Conservation (phyloP, 768 basidiomycete genomes). For the Mycena belliarum region DNA sequence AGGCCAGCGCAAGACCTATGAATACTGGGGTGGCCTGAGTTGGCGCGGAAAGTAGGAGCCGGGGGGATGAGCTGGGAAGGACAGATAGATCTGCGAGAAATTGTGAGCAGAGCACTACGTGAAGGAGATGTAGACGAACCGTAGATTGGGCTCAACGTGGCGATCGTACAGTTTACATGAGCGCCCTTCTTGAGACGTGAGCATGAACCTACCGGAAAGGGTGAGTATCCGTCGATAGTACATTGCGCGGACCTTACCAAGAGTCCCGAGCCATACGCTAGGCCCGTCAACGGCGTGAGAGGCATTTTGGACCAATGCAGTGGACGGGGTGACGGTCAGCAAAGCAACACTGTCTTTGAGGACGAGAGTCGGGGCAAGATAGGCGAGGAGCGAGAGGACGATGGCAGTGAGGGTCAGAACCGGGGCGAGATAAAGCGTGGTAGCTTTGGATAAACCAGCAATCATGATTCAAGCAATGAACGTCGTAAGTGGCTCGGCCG, state of each 20-base stretch:
- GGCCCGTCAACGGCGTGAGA: constrained; percentile 59
- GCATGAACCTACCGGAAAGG: constrained; percentile 64
- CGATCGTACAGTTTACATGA: constrained; percentile 53
- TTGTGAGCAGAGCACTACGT: not conserved
- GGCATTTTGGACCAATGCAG: constrained; percentile 33
- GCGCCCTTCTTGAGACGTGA: constrained; percentile 50
- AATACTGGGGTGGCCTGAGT: constrained; percentile 61
- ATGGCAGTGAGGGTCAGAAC: constrained; percentile 65
- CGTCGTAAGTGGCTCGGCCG: constrained; percentile 27
- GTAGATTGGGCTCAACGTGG: constrained; percentile 59
- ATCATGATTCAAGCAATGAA: constrained; percentile 51
- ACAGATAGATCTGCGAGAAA: constrained; percentile 56
- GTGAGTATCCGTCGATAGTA: not conserved
- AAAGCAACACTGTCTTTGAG: constrained; percentile 65
- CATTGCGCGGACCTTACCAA: constrained; percentile 48
- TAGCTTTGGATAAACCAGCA: constrained; percentile 65
- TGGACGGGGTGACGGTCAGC: constrained; percentile 62
- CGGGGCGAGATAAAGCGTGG: constrained; percentile 69
- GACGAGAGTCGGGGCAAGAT: constrained; percentile 63
- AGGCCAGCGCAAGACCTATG: constrained; percentile 59
- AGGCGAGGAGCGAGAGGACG: constrained; percentile 65
- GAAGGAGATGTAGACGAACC: constrained; percentile 41
- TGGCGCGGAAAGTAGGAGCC: constrained; percentile 58
- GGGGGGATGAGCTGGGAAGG: constrained; percentile 58
- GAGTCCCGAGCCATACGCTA: constrained; percentile 61